Percentiles rank a stretch among this genome's conserved stretches.
Conservation (phyloP, 176 grass and related monocot species). For the Carex scoparia region DNA sequence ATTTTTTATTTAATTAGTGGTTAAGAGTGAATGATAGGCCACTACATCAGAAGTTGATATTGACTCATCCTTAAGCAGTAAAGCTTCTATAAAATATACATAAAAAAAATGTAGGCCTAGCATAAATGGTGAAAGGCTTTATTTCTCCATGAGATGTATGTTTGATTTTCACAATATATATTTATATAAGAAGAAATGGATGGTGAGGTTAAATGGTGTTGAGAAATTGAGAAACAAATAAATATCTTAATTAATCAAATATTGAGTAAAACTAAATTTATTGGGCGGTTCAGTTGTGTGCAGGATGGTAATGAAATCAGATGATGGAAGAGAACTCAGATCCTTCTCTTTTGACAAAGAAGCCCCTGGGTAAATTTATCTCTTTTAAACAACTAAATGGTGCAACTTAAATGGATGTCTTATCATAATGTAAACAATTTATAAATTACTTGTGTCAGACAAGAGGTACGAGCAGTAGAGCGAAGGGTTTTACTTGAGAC, state of each 20-base stretch:
- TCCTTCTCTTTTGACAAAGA: constrained; percentile 84
- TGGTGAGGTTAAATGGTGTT: neutral
- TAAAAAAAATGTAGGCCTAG: neutral
- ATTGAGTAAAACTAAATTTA: constrained; percentile 6
- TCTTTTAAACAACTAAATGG: neutral
- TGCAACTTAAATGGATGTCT: neutral
- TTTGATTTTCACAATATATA: neutral
- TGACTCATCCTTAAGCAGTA: neutral
- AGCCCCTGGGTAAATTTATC: constrained; percentile 55
- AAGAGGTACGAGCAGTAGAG: constrained; percentile 82
- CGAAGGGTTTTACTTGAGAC: constrained; percentile 67
- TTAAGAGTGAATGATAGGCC: no score
- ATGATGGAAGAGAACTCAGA: constrained; percentile 53
- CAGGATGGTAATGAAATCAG: constrained; percentile 84
- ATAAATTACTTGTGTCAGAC: constrained; percentile 29
- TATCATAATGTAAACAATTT: neutral
- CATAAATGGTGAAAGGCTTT: neutral
- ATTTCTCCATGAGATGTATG: neutral
- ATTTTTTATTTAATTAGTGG: no score
- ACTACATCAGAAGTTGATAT: neutral
- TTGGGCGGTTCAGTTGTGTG: constrained; percentile 38
- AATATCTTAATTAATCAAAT: neutral
- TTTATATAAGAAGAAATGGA: neutral
- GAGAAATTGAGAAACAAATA: neutral
- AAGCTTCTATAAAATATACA: neutral